Evolutionary conservation across 176 grass and related monocot species (phyloP).

Genomic region (Canna indica): DNA sequence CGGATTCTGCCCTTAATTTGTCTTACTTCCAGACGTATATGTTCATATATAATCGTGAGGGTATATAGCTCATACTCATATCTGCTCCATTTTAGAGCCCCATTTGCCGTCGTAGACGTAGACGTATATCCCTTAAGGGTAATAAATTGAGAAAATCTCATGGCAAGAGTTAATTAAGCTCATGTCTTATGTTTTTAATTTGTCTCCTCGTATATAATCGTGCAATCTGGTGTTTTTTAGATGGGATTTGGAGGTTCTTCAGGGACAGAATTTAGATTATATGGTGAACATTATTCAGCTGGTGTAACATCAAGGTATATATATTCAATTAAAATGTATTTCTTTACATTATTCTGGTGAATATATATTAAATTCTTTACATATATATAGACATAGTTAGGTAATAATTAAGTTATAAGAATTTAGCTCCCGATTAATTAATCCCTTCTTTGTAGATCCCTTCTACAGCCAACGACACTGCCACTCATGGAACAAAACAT

Average conservation of each 20-base stretch:
- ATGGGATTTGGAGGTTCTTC: slow-evolving; percentile 12
- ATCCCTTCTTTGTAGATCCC: not conserved
- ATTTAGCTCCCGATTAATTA: too few species aligned
- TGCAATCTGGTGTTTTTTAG: not conserved
- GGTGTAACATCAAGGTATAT: slow-evolving; percentile 3
- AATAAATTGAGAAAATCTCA: too few species aligned
- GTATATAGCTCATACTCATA: too few species aligned
- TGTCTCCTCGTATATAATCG: not conserved
- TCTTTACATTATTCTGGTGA: not conserved
- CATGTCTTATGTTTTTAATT: too few species aligned
- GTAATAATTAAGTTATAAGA: not conserved
- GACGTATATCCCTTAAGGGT: too few species aligned
- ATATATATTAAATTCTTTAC: too few species aligned
- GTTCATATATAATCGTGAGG: too few species aligned
- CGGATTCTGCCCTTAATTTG: too few species aligned
- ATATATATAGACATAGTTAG: not conserved
- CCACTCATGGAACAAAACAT: not conserved
- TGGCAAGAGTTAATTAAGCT: too few species aligned
- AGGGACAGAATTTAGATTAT: not conserved
- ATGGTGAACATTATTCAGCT: not conserved
- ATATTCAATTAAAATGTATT: not conserved
- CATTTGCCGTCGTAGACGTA: too few species aligned
- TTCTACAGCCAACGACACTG: not conserved
- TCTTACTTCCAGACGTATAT: too few species aligned
- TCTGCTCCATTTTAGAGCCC: too few species aligned